Percentiles rank a stretch among this genome's conserved stretches.
Conservation (phyloP, 176 grass and related monocot species). For the Bolboschoenus planiculmis region DNA sequence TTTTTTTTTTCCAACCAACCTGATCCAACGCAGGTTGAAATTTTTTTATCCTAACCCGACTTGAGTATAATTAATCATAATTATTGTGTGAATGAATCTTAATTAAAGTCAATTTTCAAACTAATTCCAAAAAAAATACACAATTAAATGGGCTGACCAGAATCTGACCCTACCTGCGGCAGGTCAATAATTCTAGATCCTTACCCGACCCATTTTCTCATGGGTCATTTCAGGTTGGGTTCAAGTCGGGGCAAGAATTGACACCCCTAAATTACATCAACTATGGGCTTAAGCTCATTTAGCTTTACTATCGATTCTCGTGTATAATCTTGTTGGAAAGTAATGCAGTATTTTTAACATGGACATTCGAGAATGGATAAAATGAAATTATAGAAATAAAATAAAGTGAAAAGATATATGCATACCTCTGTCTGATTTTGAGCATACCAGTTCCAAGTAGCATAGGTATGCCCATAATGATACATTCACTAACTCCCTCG, state of each 20-base stretch:
- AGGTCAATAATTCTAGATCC: neutral
- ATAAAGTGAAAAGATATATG: neutral
- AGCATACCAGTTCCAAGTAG: slow-evolving; percentile 88
- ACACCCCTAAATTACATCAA: neutral
- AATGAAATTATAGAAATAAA: neutral
- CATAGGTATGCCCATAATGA: slow-evolving; percentile 98
- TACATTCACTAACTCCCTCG: slow-evolving; percentile 86
- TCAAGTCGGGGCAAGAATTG: neutral
- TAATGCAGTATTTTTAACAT: neutral
- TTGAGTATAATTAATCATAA: too few species aligned
- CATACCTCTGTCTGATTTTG: slow-evolving; percentile 89
- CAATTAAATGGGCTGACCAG: too few species aligned
- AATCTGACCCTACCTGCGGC: neutral
- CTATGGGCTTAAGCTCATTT: neutral
- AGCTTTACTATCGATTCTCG: neutral
- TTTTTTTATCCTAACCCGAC: too few species aligned
- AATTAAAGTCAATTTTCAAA: too few species aligned
- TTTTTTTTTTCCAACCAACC: too few species aligned
- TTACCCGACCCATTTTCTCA: neutral
- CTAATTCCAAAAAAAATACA: too few species aligned
- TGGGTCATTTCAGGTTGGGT: neutral
- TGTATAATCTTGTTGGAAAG: neutral
- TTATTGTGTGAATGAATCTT: too few species aligned
- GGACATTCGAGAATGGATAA: neutral
- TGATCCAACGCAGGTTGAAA: too few species aligned